These are phyloP conservation scores for Colletotrichum abscissum DNA, from an alignment of 2,329 filamentous ascomycete species.

Conservation along the genomic window DNA sequence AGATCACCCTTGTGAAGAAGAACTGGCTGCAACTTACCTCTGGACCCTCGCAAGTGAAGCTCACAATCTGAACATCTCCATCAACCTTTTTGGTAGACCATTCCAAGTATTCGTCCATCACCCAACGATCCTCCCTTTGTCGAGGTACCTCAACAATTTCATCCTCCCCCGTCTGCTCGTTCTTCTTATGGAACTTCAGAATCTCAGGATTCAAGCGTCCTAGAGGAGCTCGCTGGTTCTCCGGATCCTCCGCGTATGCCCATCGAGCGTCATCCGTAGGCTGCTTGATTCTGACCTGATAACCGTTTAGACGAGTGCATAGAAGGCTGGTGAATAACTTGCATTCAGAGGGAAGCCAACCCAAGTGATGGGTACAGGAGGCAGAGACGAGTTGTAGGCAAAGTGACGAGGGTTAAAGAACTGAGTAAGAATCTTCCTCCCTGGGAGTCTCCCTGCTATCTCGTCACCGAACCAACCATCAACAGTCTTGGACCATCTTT, in stretches of 20 bases:
- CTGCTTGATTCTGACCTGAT: neutral
- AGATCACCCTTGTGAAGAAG: neutral
- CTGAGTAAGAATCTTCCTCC: neutral
- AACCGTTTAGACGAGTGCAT: neutral
- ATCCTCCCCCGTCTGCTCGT: neutral
- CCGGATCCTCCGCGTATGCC: neutral
- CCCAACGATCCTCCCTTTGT: neutral
- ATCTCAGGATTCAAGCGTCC: neutral
- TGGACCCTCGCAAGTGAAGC: constrained; percentile 4
- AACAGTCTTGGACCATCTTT: neutral
- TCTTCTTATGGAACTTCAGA: neutral
- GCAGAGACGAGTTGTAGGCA: neutral
- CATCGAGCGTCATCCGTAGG: neutral
- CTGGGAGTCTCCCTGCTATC: neutral
- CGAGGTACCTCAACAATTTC: neutral
- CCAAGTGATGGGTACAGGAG: neutral
- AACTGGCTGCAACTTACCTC: neutral
- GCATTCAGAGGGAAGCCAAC: constrained; percentile 4
- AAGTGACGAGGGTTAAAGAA: neutral
- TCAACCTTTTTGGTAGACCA: neutral
- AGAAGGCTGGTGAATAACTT: neutral
- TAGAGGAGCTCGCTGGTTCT: neutral
- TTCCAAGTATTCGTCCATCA: constrained; percentile 2
- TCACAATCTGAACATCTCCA: neutral
- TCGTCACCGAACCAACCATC: neutral